These are phyloP conservation scores for Saccharomyces hybrid DNA, from an alignment of 1,139 yeast species.

Conservation along the genomic window DNA sequence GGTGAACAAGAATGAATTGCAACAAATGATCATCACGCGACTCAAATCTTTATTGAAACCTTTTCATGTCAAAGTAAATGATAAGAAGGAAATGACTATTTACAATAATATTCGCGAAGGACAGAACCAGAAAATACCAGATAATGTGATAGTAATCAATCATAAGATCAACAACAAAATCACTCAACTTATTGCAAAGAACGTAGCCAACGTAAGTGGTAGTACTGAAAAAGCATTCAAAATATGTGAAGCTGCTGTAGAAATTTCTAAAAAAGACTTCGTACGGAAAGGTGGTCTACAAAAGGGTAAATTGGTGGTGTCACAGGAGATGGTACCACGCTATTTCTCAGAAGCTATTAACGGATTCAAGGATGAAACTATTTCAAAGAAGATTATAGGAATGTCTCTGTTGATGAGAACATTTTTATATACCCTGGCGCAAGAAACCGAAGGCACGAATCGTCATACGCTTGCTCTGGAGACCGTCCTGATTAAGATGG, in stretches of 20 bases:
- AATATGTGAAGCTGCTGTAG: slow-evolving; percentile 82
- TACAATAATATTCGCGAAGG: neutral
- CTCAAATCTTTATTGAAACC: neutral
- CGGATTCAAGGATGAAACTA: neutral
- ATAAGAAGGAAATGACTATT: neutral
- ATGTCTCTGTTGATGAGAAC: neutral
- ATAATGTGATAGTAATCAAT: slow-evolving; percentile 69
- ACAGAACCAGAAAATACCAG: slow-evolving; percentile 88
- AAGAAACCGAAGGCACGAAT: neutral
- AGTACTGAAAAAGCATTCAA: slow-evolving; percentile 84
- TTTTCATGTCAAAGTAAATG: neutral
- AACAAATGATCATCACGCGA: neutral
- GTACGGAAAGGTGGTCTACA: neutral
- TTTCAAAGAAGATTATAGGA: neutral
- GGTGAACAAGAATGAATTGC: neutral
- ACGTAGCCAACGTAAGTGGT: slow-evolving; percentile 85
- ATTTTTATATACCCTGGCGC: neutral
- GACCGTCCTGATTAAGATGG: neutral
- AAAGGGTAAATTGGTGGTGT: neutral
- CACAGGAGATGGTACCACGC: neutral
- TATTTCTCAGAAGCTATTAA: neutral
- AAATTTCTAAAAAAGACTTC: slow-evolving; percentile 56
- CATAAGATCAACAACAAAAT: slow-evolving; percentile 56
- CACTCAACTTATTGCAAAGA: slow-evolving; percentile 73
- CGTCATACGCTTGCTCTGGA: neutral